A percentile compares a stretch with the other conserved stretches of the same genome.
phyloP scores from a whole-genome alignment of 768 basidiomycete species.

The Boletus rubescentipes region DNA sequence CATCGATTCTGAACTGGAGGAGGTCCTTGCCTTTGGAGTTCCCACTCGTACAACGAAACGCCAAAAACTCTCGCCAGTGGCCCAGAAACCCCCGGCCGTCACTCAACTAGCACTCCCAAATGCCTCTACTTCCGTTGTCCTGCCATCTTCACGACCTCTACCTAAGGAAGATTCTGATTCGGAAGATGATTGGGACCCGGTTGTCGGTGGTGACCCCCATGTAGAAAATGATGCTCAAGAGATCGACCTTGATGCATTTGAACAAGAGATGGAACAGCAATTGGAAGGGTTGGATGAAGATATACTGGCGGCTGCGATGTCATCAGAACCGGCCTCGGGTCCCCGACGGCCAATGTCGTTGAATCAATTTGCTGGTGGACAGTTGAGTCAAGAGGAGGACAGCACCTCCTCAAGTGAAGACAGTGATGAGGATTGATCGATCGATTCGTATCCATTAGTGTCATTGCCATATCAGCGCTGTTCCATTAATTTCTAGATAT shows the following conservation, averaged over 20 bases:
- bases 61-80: conserved; percentile 21
- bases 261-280: conserved; percentile 36
- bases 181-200: conserved; percentile 56
- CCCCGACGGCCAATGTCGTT: conserved; percentile 48
- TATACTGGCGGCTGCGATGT: conserved; percentile 44
- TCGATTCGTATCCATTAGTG: conserved; percentile 16
- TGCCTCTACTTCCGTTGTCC: conserved; percentile 28
- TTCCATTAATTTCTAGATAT: conserved; percentile 7
- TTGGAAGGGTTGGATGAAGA: conserved; percentile 49
- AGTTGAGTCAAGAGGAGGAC: conserved; percentile 42
- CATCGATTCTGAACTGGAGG: conserved; percentile 38
- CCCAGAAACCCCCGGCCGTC: conserved; percentile 10
- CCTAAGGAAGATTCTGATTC: conserved; percentile 38
- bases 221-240: conserved; percentile 32
- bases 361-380: conserved; percentile 46
- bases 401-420: conserved; percentile 56
- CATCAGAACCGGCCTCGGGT: conserved; percentile 33
- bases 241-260: conserved; percentile 37
- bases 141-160: conserved; percentile 30
- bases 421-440: conserved; percentile 51
- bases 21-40: conserved; percentile 49
- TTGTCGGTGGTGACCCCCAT: conserved; percentile 28
- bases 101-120: conserved; percentile 42
- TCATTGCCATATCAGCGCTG: conserved; percentile 1
- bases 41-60: conserved; percentile 42